Base-by-base conservation (phyloP, 768 basidiomycete species). In the Serendipita indica region DNA sequence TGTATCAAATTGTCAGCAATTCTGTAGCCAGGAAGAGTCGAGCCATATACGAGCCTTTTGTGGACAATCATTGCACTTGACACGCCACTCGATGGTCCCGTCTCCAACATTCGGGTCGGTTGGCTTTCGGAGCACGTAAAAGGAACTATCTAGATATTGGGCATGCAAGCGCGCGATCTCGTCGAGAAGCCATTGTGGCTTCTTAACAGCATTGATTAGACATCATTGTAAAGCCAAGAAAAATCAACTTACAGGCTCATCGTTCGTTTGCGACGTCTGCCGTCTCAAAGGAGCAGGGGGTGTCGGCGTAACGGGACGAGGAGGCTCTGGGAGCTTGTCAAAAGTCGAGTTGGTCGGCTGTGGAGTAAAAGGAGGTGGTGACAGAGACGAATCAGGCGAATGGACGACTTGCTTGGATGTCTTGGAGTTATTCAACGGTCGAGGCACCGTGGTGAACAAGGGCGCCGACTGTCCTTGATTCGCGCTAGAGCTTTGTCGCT, bases 1-100 rank as follows among this genome's bases (percentile, higher is more conserved):
- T 92, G 65, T 39, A 59, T 57, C 52, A 58, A 33, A 34, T 13
- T 57, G 61, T 61, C 0, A 30, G 37, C 32, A 16, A 58, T 28
- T 57, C n/a, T 32, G 22, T 33, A 33, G 33, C 18, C 14, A 16
- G 25, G 34, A 39, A 52, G 52, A 33, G 41, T 14, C n/a, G 12
- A 59, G 20, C n/a, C 13, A 18, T 3, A 25, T 16, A 67, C 75
- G 27, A 61, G 89, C 90, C 79, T 92, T 94, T 66, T 90, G 90
- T 63, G 91, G 91, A 70, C 91, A 93, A 69, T 96, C 91, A 63
- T 82, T 67, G 68, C 91, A 96, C 69, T 86, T 91, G 67, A 94
- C 78, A 16, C 89, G 79, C 92, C 93, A 97, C 69, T 94, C 91
- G 12, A 65, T 56, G 3, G 80, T 77, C 22, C 74, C 69, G n/a